Evolutionary conservation across 345 rosid genomes (phyloP), one percentile per base, ranked within the genome.

Genomic region (Pistacia atlantica): DNA sequence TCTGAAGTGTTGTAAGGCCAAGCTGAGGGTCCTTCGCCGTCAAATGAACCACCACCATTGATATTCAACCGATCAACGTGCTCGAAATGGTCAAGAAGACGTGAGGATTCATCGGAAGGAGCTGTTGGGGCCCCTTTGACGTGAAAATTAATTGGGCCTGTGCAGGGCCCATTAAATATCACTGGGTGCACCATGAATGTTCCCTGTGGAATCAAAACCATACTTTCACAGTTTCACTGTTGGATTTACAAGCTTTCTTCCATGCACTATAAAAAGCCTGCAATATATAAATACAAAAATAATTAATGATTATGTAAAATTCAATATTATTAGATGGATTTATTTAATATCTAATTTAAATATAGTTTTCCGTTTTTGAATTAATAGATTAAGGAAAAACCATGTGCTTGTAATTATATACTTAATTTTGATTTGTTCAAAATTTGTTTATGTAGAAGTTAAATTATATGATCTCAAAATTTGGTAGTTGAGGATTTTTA

Each of bases 11-110:
- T 81, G 61, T 69, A 42, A 13, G 73, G 28, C 87, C 81, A 84
- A 63, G 82, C 80, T 5, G 75, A 56, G 25, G 56, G 8, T 2
- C 88, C 86, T 66, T 78, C 64, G 51, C 86, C 88, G 49, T 85
- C 84, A 35, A 80, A 37, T n/a, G 75, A 17, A 0, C 88, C 86
- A 13, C 77, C 75, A 14, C 88, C 84, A 12, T 20, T 31, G 52
- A 85, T 54, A 0, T 0, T n/a, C 66, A 84, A 42, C 17, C 35
- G 5, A 33, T 81, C 72, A 65, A 79, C 13, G 18, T 73, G 52
- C 35, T 18, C 46, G 51, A 82, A 80, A 17, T 75, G 63, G 22
- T 72, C 78, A 28, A 16, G 0, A 33, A 54, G 1, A 17, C 38
- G 51, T 20, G 51, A 72, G 20, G 60, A 48, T 7, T 46, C 5